Conservation (phyloP, 495 filamentous ascomycete genomes). For the Xylaria palmicola region DNA sequence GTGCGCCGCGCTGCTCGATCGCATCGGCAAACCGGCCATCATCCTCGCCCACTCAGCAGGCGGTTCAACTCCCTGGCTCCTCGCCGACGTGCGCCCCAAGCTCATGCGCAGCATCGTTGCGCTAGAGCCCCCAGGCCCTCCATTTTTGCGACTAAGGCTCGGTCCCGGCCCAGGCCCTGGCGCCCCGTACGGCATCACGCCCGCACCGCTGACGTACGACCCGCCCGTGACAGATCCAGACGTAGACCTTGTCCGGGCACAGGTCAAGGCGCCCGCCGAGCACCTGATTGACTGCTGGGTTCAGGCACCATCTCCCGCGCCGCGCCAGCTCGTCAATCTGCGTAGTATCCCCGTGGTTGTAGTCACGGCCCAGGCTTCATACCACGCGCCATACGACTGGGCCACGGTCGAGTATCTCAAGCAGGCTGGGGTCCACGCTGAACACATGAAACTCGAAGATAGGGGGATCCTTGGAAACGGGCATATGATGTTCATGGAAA, state of each 20-base stretch:
- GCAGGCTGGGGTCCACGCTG: constrained; percentile 53
- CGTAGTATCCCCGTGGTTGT: constrained; percentile 45
- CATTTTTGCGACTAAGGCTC: constrained; percentile 40
- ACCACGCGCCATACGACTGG: constrained; percentile 58
- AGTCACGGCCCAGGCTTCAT: constrained; percentile 53
- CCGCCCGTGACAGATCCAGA: constrained; percentile 35
- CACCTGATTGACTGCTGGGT: constrained; percentile 41
- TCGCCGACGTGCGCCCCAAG: constrained; percentile 45
- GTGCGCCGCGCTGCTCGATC: constrained; percentile 46
- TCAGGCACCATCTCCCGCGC: constrained; percentile 43
- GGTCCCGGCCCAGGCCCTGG: constrained; percentile 22
- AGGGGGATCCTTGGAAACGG: constrained; percentile 55
- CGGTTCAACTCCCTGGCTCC: constrained; percentile 49
- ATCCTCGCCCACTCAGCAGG: constrained; percentile 56
- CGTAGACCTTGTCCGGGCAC: constrained; percentile 28
- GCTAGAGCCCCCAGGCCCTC: constrained; percentile 56
- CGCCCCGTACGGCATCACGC: constrained; percentile 45
- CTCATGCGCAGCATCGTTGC: constrained; percentile 49
- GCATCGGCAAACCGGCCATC: constrained; percentile 45
- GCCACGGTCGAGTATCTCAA: constrained; percentile 52
- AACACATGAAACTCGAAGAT: constrained; percentile 47
- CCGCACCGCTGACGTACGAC: constrained; percentile 50
- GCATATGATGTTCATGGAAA: constrained; percentile 61
- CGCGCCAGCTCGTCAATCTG: constrained; percentile 51
- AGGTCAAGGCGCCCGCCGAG: constrained; percentile 19